Conservation (phyloP, 176 grass and related monocot genomes). For the Oryza glaberrima region DNA sequence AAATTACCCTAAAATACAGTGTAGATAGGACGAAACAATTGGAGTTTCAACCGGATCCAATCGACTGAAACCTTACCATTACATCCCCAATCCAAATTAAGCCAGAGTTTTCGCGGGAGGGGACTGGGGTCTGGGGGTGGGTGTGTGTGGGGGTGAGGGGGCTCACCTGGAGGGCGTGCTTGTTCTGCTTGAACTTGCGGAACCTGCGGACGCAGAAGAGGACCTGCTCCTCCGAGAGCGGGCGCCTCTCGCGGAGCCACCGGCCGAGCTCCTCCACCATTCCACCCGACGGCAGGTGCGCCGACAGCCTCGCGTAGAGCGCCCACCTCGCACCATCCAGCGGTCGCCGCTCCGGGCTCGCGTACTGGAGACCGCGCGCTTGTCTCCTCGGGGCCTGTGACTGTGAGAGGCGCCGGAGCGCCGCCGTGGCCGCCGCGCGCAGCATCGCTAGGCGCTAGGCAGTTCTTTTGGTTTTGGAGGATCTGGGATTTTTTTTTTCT, state of each 20-base stretch:
- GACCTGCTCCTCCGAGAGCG: constrained; percentile 24
- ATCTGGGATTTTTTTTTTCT: neutral
- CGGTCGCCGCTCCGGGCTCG: neutral
- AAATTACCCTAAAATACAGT: neutral
- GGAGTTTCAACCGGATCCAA: neutral
- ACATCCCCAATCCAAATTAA: neutral
- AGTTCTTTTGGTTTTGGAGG: no score
- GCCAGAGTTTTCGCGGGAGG: no score
- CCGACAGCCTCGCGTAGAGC: constrained; percentile 36
- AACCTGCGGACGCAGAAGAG: constrained; percentile 43
- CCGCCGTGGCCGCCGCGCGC: constrained; percentile 20
- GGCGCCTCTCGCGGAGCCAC: constrained; percentile 34
- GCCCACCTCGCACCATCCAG: neutral
- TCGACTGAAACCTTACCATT: neutral
- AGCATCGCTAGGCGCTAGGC: neutral
- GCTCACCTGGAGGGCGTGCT: constrained; percentile 50
- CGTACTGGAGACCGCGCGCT: neutral
- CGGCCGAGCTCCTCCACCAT: constrained; percentile 33
- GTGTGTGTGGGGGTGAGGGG: neutral
- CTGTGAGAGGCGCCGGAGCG: constrained; percentile 6
- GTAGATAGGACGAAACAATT: neutral
- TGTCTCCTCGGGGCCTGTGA: neutral
- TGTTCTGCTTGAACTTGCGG: constrained; percentile 22
- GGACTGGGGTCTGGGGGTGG: no score
- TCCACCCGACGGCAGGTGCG: constrained; percentile 16